A percentile compares a stretch with the other conserved stretches of the same genome.
These are phyloP conservation scores for Paxillus ammoniavirescens DNA, from an alignment of 768 basidiomycete species.

Conservation along the genomic window DNA sequence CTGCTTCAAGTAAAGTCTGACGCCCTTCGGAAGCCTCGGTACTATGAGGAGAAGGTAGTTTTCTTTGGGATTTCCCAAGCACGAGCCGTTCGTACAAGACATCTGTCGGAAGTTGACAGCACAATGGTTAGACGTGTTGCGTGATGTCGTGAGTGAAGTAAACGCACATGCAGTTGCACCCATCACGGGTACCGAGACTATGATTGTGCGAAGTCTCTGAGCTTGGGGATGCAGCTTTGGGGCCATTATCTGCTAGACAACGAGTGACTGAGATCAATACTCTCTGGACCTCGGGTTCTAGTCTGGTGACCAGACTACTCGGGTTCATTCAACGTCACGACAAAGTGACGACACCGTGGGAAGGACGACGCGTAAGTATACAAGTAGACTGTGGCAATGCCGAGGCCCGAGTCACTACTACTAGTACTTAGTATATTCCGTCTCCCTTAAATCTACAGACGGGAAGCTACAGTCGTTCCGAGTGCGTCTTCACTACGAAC, in stretches of 20 bases:
- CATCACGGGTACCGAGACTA: conserved; percentile 63
- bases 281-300: too few relatives aligned
- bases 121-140: conserved; percentile 6
- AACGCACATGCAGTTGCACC: conserved; percentile 60
- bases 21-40: conserved; percentile 7
- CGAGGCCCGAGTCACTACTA: too few relatives aligned
- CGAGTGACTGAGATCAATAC: too few relatives aligned
- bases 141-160: neutral
- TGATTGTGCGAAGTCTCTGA: conserved; percentile 49
- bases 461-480: too few relatives aligned
- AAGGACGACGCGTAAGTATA: too few relatives aligned
- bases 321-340: too few relatives aligned
- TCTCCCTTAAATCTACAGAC: too few relatives aligned
- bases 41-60: conserved; percentile 26
- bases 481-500: too few relatives aligned
- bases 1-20: conserved; percentile 6
- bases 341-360: too few relatives aligned
- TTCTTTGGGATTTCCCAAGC: conserved; percentile 48
- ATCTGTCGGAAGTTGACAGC: conserved; percentile 35
- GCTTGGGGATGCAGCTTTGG: conserved; percentile 43
- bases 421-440: too few relatives aligned
- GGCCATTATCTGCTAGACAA: conserved; percentile 16
- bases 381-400: too few relatives aligned
- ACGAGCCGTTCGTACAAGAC: conserved; percentile 66
- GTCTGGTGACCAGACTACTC: too few relatives aligned